Conservation (phyloP, 768 basidiomycete genomes). For the Lentinula lateritia region DNA sequence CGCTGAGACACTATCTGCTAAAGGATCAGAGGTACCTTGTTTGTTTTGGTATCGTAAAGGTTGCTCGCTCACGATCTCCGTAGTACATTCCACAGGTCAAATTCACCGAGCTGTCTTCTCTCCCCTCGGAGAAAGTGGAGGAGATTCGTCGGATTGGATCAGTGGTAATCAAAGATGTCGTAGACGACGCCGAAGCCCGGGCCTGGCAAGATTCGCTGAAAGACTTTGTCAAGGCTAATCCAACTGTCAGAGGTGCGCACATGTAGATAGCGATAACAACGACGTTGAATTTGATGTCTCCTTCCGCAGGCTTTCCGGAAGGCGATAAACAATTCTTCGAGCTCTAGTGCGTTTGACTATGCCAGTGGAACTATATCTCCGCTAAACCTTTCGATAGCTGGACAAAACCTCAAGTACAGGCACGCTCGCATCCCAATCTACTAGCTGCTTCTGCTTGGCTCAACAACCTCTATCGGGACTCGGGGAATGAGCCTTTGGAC, state of each 20-base stretch:
- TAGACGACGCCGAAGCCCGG: conserved; percentile 48
- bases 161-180: conserved; percentile 60
- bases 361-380: neutral
- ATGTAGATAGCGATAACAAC: neutral
- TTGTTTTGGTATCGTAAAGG: neutral
- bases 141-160: conserved; percentile 50
- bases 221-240: conserved; percentile 53
- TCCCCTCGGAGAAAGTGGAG: conserved; percentile 40
- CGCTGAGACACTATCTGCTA: conserved; percentile 37
- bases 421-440: conserved; percentile 50
- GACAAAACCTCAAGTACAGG: conserved; percentile 42
- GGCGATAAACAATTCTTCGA: conserved; percentile 69
- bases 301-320: conserved; percentile 35
- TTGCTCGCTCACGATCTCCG: neutral
- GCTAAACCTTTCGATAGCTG: conserved; percentile 11
- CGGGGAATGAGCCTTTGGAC: conserved; percentile 23
- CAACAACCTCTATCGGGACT: conserved; percentile 36
- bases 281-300: neutral
- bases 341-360: conserved; percentile 44
- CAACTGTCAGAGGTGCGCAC: conserved; percentile 44
- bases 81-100: conserved; percentile 62
- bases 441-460: conserved; percentile 42
- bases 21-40: conserved; percentile 41
- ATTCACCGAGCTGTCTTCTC: conserved; percentile 44
- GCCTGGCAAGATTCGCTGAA: conserved; percentile 54